Percentiles rank a stretch among this genome's conserved stretches.
These are phyloP conservation scores for Elaphomyces granulatus DNA, from an alignment of 495 filamentous ascomycete species.

Conservation along the genomic window DNA sequence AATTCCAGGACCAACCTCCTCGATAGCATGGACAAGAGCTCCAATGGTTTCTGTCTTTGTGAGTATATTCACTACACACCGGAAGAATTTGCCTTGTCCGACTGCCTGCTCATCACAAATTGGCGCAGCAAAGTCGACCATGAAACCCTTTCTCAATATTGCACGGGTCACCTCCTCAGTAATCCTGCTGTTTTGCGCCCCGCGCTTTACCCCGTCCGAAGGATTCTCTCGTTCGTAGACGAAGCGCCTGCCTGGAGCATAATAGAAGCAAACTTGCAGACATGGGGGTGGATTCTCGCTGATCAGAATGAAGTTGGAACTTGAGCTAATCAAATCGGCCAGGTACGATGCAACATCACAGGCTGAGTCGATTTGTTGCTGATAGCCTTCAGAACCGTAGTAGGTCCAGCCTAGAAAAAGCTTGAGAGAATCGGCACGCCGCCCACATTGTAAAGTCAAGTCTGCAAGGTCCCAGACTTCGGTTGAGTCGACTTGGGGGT, in stretches of 20 bases:
- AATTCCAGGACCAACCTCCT: slow-evolving; percentile 44
- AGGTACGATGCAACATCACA: slow-evolving; percentile 55
- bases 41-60: slow-evolving; percentile 63
- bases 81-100: slow-evolving; percentile 63
- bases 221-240: slow-evolving; percentile 20
- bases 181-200: slow-evolving; percentile 50
- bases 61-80: slow-evolving; percentile 72
- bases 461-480: slow-evolving; percentile 89
- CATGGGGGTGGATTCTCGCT: slow-evolving; percentile 69
- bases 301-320: slow-evolving; percentile 52
- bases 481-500: slow-evolving; percentile 22
- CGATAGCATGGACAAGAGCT: slow-evolving; percentile 57
- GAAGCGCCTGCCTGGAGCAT: slow-evolving; percentile 43
- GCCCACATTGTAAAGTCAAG: slow-evolving; percentile 82
- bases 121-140: slow-evolving; percentile 84
- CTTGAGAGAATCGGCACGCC: slow-evolving; percentile 74
- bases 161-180: slow-evolving; percentile 51
- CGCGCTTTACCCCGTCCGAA: slow-evolving; percentile 27
- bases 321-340: slow-evolving; percentile 36
- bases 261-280: slow-evolving; percentile 92
- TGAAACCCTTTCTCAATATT: slow-evolving; percentile 64
- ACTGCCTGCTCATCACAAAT: slow-evolving; percentile 34
- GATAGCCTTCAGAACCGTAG: slow-evolving; percentile 56
- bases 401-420: slow-evolving; percentile 79
- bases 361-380: slow-evolving; percentile 48